Evolutionary conservation across 2,329 filamentous ascomycete species (phyloP), one percentile per base, ranked within the genome.

Genomic region (Ophiostoma montium): DNA sequence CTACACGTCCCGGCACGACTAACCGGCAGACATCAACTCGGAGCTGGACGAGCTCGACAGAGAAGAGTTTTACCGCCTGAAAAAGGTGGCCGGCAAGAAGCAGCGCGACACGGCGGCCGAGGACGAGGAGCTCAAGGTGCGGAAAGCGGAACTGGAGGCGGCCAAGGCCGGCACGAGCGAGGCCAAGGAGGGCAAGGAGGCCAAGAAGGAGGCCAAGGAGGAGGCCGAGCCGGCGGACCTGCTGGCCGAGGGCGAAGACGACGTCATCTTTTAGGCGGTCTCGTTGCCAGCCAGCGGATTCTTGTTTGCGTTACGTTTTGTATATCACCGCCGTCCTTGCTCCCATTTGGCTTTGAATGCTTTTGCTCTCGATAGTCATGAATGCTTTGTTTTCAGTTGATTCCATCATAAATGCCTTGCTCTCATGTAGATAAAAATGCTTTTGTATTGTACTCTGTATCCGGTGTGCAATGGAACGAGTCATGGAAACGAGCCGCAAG

Each of bases 31-130:
- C 62, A 96, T 96, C 74, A 96, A 96, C 69, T 95, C 90, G 1
- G 92, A 98, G 65, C 77, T 98, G 15, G 92, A 98, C 62, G 92
- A 98, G 68, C 74, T 98, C 46, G 94, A 96, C 67, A 80, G 92
- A 71, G 92, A 96, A 65, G 92, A 98, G 64, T 98, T 98, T 65
- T 98, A 95, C 68, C 76, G 92, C 56, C 68, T 98, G 62, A 98
- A 98, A 70, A 98, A 98, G 73, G 85, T 90, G 33, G 85, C 86
- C 44, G 78, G 77, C 63, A 90, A 90, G 70, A 90, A 90, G 64
- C 82, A 88, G 63, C 73, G 84, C 59, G 84, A 89, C 58, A 81
- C 71, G 31, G 84, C 83, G 11, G 79, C 73, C 11, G 74, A 77
- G 44, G 84, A 89, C 58, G 82, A 78, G 27, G 82, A 88, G 64